Evolutionary conservation across 352 stramenopile genomes (phyloP).

Genomic region (Globisporangium nodosum): DNA sequence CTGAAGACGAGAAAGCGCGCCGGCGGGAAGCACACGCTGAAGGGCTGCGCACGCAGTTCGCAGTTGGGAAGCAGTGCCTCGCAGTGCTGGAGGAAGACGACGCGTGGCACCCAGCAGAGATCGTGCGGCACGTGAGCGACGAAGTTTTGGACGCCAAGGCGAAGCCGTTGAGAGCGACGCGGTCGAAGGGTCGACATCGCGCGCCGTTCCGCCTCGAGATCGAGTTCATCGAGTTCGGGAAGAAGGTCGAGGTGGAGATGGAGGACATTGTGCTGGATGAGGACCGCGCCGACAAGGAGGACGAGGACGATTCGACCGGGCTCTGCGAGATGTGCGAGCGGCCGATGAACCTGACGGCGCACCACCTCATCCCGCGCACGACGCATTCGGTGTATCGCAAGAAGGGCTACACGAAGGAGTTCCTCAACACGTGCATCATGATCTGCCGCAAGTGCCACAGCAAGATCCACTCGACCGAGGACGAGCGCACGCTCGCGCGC

Average conservation of each 20-base stretch:
- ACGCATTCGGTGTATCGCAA: slow-evolving; percentile 76
- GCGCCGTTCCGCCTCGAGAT: slow-evolving; percentile 34
- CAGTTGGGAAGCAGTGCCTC: slow-evolving; percentile 51
- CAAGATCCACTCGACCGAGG: slow-evolving; percentile 86
- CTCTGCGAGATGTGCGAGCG: slow-evolving; percentile 90
- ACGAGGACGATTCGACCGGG: slow-evolving; percentile 26
- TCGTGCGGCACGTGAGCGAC: slow-evolving; percentile 31
- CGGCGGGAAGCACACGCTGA: slow-evolving; percentile 11
- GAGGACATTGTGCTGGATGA: slow-evolving; percentile 67
- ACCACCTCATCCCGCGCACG: slow-evolving; percentile 92
- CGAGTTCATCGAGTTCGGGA: slow-evolving; percentile 77
- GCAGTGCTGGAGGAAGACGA: slow-evolving; percentile 65
- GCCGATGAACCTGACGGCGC: slow-evolving; percentile 86
- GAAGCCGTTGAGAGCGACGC: background rate
- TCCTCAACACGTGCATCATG: slow-evolving; percentile 80
- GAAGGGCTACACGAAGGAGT: slow-evolving; percentile 68
- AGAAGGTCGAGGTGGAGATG: slow-evolving; percentile 49
- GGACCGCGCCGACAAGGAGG: slow-evolving; percentile 56
- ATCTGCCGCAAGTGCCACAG: slow-evolving; percentile 92
- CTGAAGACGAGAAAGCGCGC: slow-evolving; percentile 18
- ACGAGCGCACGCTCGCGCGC: slow-evolving; percentile 86
- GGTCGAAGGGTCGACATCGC: slow-evolving; percentile 16
- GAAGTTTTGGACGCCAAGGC: background rate
- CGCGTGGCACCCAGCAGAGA: slow-evolving; percentile 64
- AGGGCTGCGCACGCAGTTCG: slow-evolving; percentile 39